Conservation (phyloP, 202 grass and related monocot species). For the Musa balbisiana region DNA sequence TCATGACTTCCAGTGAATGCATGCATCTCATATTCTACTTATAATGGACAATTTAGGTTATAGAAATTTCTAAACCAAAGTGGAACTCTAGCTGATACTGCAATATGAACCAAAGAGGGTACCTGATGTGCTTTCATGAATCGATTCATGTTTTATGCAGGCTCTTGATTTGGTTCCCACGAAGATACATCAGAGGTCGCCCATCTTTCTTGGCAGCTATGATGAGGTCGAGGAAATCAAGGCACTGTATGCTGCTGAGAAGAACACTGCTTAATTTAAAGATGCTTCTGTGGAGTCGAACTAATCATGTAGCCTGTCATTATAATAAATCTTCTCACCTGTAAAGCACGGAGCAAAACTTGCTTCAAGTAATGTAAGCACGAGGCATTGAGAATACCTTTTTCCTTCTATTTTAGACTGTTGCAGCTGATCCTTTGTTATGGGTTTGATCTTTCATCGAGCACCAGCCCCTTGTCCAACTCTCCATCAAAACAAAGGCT, state of each 20-base stretch:
- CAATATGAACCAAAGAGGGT: background rate
- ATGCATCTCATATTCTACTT: too few relatives aligned
- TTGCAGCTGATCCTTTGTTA: too few relatives aligned
- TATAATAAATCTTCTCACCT: background rate
- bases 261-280: slow-evolving; percentile 26
- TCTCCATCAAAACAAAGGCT: too few relatives aligned
- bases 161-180: slow-evolving; percentile 80
- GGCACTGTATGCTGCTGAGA: slow-evolving; percentile 55
- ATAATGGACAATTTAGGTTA: too few relatives aligned
- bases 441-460: too few relatives aligned
- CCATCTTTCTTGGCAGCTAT: slow-evolving; percentile 84
- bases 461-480: too few relatives aligned
- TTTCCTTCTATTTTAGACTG: too few relatives aligned
- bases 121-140: background rate
- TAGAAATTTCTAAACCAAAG: background rate
- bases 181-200: slow-evolving; percentile 79
- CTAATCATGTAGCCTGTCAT: background rate
- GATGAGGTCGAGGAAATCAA: slow-evolving; percentile 92
- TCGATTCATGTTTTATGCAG: slow-evolving; percentile 30
- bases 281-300: background rate
- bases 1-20: too few relatives aligned
- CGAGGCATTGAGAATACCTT: too few relatives aligned
- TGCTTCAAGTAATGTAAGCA: too few relatives aligned
- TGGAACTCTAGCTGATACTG: background rate
- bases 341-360: too few relatives aligned